A percentile compares a stretch with the other conserved stretches of the same genome.
These are phyloP conservation scores for Populus alba DNA, from an alignment of 345 rosid genomes.

Conservation along the genomic window DNA sequence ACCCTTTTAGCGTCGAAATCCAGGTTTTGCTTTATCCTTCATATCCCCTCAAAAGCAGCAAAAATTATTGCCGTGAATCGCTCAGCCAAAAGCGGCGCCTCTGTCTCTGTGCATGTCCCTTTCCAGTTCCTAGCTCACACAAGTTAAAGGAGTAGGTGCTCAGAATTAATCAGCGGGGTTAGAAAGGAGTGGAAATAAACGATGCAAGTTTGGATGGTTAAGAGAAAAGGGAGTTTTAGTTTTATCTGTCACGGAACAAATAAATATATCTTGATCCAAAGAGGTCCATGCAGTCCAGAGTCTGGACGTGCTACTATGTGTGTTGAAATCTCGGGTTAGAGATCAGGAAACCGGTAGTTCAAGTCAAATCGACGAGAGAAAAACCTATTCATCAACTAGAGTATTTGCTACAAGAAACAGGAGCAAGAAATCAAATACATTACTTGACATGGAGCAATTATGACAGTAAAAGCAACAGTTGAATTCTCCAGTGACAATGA, in stretches of 20 bases:
- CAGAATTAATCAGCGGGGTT: not conserved
- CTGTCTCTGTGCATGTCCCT: not conserved
- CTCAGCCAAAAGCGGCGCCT: not conserved
- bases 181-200: no score
- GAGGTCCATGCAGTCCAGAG: not conserved
- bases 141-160: not conserved
- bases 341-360: no score
- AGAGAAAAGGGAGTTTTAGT: no score
- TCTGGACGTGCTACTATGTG: not conserved
- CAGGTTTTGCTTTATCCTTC: not conserved
- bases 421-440: not conserved
- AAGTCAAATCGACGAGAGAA: not conserved
- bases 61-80: not conserved
- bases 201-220: not conserved
- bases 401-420: not conserved
- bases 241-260: not conserved
- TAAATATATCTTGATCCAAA: not conserved
- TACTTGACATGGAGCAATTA: not conserved
- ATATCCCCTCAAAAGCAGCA: conserved; percentile 2
- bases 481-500: not conserved
- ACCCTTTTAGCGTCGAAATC: not conserved
- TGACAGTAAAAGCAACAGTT: not conserved
- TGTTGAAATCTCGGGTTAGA: not conserved
- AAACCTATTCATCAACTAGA: not conserved
- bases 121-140: not conserved